Evolutionary conservation across 2,329 filamentous ascomycete genomes (phyloP).

Genomic region (Stylonectria norvegica): DNA sequence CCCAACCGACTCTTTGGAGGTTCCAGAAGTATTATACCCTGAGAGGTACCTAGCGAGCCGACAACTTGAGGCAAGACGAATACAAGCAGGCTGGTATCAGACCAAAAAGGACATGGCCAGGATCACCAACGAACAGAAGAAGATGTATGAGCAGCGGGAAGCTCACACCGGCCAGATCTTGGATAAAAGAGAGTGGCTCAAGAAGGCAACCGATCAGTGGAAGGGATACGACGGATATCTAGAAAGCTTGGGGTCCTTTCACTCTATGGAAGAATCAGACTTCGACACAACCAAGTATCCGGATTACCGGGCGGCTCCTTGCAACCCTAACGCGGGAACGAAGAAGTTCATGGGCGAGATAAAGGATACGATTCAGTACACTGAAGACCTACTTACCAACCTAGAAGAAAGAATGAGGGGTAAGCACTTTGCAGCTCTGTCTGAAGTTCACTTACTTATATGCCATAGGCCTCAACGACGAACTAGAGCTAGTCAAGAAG

Average conservation of each 20-base stretch:
- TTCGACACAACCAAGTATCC: conserved; percentile 38
- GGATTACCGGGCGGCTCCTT: conserved; percentile 39
- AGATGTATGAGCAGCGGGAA: conserved; percentile 27
- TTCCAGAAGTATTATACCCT: conserved; percentile 51
- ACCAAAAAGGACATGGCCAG: conserved; percentile 28
- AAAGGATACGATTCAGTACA: conserved; percentile 33
- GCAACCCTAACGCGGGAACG: conserved; percentile 33
- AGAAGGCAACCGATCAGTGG: conserved; percentile 32
- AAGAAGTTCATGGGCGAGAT: conserved; percentile 28
- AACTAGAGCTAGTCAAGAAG: conserved; percentile 31
- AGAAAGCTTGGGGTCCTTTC: conserved; percentile 34
- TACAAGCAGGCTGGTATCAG: conserved; percentile 38
- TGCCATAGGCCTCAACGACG: conserved; percentile 29
- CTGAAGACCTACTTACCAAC: conserved; percentile 33
- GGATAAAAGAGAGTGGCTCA: conserved; percentile 32
- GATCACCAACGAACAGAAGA: conserved; percentile 24
- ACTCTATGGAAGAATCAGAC: conserved; percentile 35
- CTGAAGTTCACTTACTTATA: too few relatives aligned
- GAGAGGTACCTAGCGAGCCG: conserved; percentile 50
- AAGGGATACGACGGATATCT: conserved; percentile 33
- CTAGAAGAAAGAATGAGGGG: conserved; percentile 33
- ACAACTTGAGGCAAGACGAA: conserved; percentile 44
- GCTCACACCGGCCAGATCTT: conserved; percentile 23
- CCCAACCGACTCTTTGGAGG: conserved; percentile 43
- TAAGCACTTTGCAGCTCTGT: conserved; percentile 26